Percentiles rank a stretch among this genome's conserved stretches.
phyloP scores from a whole-genome alignment of 441 rosid species.

The Aquilaria agallochum region DNA sequence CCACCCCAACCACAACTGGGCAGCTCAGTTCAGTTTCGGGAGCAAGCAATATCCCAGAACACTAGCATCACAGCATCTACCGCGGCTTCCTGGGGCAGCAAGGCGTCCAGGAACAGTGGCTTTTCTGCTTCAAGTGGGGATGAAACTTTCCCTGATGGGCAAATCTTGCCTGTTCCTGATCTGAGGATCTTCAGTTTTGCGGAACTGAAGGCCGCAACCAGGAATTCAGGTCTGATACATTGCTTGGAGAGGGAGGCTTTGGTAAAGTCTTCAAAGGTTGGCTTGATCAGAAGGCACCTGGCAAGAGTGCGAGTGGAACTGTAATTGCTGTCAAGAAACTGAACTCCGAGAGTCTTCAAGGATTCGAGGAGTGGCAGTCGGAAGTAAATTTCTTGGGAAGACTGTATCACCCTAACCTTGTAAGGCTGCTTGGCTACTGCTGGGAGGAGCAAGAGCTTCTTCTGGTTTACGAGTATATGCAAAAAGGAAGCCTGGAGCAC shows the following conservation, averaged over 20 bases:
- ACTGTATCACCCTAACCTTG: neutral
- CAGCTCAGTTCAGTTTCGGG: conserved; percentile 31
- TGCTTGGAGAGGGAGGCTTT: conserved; percentile 88
- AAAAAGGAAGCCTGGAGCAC: conserved; percentile 2
- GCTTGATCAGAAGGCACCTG: conserved; percentile 59
- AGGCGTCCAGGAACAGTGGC: conserved; percentile 45
- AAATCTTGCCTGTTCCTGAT: conserved; percentile 64
- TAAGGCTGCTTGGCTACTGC: neutral
- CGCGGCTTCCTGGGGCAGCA: conserved; percentile 46
- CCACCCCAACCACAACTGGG: conserved; percentile 38
- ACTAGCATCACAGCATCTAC: conserved; percentile 52
- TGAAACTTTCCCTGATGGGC: conserved; percentile 44
- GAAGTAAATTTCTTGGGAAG: neutral
- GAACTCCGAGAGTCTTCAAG: conserved; percentile 77
- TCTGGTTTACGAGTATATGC: neutral
- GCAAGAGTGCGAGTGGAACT: conserved; percentile 43
- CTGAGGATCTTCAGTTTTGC: conserved; percentile 55
- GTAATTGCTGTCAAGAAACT: conserved; percentile 75
- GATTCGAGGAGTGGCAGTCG: conserved; percentile 64
- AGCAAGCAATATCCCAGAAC: conserved; percentile 36
- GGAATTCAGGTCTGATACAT: conserved; percentile 49
- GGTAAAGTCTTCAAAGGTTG: conserved; percentile 87
- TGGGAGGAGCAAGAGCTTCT: neutral
- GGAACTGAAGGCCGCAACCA: conserved; percentile 64
- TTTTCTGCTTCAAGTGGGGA: conserved; percentile 50